Percentiles rank a stretch among this genome's conserved stretches.
Conservation (phyloP, 805 yeast species). For the Nakazawaea holstii region DNA sequence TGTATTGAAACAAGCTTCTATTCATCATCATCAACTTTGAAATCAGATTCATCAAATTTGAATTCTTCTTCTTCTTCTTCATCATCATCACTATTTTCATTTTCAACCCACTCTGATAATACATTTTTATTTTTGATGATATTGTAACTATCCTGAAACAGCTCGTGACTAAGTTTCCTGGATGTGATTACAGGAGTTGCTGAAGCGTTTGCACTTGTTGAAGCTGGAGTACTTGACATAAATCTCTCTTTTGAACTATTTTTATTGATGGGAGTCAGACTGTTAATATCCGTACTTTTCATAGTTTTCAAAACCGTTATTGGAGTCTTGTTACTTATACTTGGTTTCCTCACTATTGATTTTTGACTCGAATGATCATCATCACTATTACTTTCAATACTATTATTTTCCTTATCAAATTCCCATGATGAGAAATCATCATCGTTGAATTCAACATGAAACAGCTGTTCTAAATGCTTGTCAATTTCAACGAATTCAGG, state of each 20-base stretch:
- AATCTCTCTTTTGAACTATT: not conserved
- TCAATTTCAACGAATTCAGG: not conserved
- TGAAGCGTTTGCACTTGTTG: not conserved
- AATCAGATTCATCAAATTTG: not conserved
- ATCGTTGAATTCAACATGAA: not conserved
- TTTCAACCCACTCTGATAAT: not conserved
- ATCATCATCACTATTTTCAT: not conserved
- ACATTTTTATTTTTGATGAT: not conserved
- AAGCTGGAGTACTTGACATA: not conserved
- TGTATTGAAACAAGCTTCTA: not conserved
- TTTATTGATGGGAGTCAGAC: not conserved
- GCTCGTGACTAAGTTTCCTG: not conserved
- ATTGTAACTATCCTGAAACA: not conserved
- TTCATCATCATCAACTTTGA: constrained; percentile 1
- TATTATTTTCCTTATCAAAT: not conserved
- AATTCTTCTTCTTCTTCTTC: not conserved
- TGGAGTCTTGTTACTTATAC: not conserved
- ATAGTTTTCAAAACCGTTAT: not conserved
- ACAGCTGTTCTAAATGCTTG: not conserved
- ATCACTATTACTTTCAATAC: not conserved
- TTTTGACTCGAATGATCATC: not conserved
- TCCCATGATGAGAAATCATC: not conserved
- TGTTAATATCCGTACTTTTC: not conserved
- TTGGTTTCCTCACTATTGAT: not conserved
- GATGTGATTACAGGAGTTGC: not conserved